A percentile compares a stretch with the other conserved stretches of the same genome.
Evolutionary conservation across 2,329 filamentous ascomycete genomes (phyloP).

Genomic region (Fusarium domesticum): DNA sequence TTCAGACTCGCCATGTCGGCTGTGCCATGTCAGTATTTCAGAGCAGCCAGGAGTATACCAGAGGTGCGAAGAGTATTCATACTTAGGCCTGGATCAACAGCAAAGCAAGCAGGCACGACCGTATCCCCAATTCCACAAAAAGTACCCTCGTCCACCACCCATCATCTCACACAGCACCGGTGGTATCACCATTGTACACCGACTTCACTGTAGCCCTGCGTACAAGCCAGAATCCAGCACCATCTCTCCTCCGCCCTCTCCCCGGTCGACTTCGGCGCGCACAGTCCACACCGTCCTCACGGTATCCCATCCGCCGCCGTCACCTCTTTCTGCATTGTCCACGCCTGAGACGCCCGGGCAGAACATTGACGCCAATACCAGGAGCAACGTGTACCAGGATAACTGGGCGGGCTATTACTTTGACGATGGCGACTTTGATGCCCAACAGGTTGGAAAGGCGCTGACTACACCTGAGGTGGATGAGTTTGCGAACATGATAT

Average conservation of each 20-base stretch:
- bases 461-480: slow-evolving; percentile 10
- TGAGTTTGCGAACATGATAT: slow-evolving; percentile 1
- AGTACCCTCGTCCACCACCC: slow-evolving; percentile 18
- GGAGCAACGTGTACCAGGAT: slow-evolving; percentile 25
- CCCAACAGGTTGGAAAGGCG: slow-evolving; percentile 5
- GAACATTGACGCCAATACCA: not conserved
- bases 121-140: slow-evolving; percentile 6
- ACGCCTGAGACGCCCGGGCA: slow-evolving; percentile 15
- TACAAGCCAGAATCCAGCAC: slow-evolving; percentile 19
- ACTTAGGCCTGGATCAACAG: slow-evolving; percentile 6
- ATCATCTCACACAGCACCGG: slow-evolving; percentile 14
- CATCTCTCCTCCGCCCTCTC: not conserved
- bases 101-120: slow-evolving; percentile 4
- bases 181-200: slow-evolving; percentile 16
- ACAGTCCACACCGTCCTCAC: slow-evolving; percentile 11
- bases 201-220: slow-evolving; percentile 7
- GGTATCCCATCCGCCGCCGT: slow-evolving; percentile 9
- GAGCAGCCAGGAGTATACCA: slow-evolving; percentile 24
- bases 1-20: slow-evolving; percentile 20
- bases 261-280: slow-evolving; percentile 4
- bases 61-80: slow-evolving; percentile 19
- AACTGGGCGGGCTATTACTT: slow-evolving; percentile 35
- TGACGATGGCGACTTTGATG: slow-evolving; percentile 24
- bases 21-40: slow-evolving; percentile 23
- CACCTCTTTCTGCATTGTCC: slow-evolving; percentile 20